phyloP scores from a whole-genome alignment of 441 rosid genomes.

The Adansonia grandidieri region DNA sequence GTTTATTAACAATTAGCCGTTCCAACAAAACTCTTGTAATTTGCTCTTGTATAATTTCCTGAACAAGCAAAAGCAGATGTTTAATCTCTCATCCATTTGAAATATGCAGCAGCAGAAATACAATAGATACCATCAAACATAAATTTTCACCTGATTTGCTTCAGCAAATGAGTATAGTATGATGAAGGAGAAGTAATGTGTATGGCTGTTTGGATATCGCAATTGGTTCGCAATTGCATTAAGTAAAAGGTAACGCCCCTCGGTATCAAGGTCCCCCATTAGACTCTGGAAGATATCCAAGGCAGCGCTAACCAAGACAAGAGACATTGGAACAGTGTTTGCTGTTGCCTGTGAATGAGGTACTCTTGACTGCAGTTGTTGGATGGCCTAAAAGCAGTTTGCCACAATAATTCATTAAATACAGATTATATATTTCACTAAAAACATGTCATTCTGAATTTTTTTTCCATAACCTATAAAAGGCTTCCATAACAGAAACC shows the following conservation, averaged over 20 bases:
- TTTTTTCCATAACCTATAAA: background rate
- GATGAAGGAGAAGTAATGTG: constrained; percentile 93
- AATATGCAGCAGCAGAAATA: background rate
- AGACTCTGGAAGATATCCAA: constrained; percentile 73
- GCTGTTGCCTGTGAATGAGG: constrained; percentile 69
- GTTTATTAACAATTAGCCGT: constrained; percentile 90
- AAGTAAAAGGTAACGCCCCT: constrained; percentile 94
- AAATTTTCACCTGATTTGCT: constrained; percentile 70
- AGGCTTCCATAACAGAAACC: background rate
- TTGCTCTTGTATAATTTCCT: constrained; percentile 99
- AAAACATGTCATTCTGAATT: background rate
- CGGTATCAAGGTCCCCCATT: constrained; percentile 74
- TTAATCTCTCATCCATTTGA: background rate
- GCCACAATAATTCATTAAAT: background rate
- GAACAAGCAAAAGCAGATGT: constrained; percentile 15
- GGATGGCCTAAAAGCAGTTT: constrained; percentile 60
- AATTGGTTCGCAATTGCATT: constrained; percentile 97
- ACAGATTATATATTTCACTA: background rate
- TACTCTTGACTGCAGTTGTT: constrained; percentile 75
- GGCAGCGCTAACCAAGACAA: constrained; percentile 66
- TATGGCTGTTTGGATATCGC: constrained; percentile 97
- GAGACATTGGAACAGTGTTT: constrained; percentile 48
- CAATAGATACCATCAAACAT: background rate
- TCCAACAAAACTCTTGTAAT: constrained; percentile 94
- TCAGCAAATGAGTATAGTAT: constrained; percentile 80